These are phyloP conservation scores for Sphaerobolus stellatus DNA, from an alignment of 1,284 basidiomycete genomes.

Conservation along the genomic window DNA sequence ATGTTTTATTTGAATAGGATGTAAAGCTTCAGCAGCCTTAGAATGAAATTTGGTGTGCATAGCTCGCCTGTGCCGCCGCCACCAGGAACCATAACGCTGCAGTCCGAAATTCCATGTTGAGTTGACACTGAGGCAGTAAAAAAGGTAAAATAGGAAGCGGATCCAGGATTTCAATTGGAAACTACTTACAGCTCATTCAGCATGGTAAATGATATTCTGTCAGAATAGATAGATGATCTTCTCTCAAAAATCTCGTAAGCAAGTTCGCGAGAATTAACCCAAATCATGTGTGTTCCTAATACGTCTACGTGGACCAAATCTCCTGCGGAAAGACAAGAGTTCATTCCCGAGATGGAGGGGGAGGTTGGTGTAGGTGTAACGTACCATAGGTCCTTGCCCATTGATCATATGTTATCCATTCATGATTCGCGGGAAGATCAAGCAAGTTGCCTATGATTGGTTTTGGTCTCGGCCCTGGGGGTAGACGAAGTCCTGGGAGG, in stretches of 20 bases:
- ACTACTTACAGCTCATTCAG: conserved; percentile 2
- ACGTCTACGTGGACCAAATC: conserved; percentile 15
- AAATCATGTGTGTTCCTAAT: conserved; percentile 14
- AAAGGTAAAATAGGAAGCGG: not conserved
- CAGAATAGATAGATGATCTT: conserved; percentile 17
- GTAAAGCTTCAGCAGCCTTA: conserved; percentile 14
- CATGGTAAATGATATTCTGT: conserved; percentile 5
- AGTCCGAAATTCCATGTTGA: conserved; percentile 21
- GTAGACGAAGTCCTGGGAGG: not conserved
- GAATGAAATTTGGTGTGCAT: conserved; percentile 20
- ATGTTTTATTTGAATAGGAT: not conserved
- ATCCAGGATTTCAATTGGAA: too few relatives aligned
- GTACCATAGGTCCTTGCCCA: not conserved
- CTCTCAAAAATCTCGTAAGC: conserved; percentile 15
- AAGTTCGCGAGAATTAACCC: conserved; percentile 15
- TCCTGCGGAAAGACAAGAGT: conserved; percentile 8
- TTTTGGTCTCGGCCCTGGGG: not conserved
- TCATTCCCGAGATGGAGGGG: too few relatives aligned
- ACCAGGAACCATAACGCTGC: conserved; percentile 21
- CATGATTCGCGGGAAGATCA: not conserved
- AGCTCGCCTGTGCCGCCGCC: conserved; percentile 21
- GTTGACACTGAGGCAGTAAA: not conserved
- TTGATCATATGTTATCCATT: not conserved
- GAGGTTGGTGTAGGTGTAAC: too few relatives aligned
- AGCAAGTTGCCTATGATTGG: not conserved